Base-by-base conservation (phyloP, 495 filamentous ascomycete species). In the Talaromyces adpressus region DNA sequence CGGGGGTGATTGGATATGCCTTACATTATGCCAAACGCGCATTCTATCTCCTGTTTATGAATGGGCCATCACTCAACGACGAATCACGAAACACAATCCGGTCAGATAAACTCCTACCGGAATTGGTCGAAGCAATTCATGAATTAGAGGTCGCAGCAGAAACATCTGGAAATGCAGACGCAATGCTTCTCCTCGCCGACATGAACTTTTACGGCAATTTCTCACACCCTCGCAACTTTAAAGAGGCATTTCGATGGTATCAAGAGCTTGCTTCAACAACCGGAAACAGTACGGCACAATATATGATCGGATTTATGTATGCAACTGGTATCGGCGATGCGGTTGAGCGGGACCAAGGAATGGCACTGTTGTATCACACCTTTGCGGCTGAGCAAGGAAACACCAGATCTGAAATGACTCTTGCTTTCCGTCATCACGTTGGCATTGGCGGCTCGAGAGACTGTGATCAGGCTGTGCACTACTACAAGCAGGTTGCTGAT, bases 181-280 rank as follows among this genome's bases (percentile, higher is more conserved):
- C 95, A 25, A 87, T 97, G 56, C 97, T 88, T 71, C 79, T 96
- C 18, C 79, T 99, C 18, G 95, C 91, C 34, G 91, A 98, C 74
- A 89, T 98, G 86, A 97, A 92, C 73, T 97, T 97, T 74, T 91
- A 94, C 71, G 95, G 94, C 73, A 97, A 97, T 73, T 98, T 85
- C 75, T 87, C 91, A 6, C 83, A 97, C 72, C 93, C 94, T 3
- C 83, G 87, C 61, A 86, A 97, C 71, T 93, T 97, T 73, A 80
- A 79, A 57, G 83, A 87, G 59, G 91, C 95, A 0, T 97, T 97
- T 71, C 75, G 83, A 58, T 84, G 89, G 75, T 99, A 97, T 69
- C 81, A 89, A 62, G 79, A 86, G 59, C 82, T 98, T 6, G 91
- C 95, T 1, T 82, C 82, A 47, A 70, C 88, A 63, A 85, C 87